Conservation (phyloP, 202 grass and related monocot species). For the Carex arenaria region DNA sequence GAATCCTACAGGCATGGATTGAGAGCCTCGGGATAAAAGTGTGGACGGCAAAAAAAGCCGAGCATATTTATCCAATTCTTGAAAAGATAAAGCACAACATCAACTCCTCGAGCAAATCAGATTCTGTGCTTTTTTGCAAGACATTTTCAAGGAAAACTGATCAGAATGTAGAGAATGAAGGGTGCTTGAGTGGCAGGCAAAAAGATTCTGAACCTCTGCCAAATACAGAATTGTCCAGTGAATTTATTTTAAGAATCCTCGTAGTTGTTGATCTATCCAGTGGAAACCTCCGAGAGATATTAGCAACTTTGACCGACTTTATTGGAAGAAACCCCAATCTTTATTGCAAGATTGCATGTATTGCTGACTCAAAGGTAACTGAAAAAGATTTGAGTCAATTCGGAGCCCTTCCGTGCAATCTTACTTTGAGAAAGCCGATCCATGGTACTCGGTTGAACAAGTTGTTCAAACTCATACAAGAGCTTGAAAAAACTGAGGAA, state of each 20-base stretch:
- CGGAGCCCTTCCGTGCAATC: conserved; percentile 20
- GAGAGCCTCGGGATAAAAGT: conserved; percentile 56
- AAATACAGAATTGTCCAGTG: conserved; percentile 14
- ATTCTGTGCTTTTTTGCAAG: conserved; percentile 10
- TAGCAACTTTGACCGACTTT: conserved; percentile 11
- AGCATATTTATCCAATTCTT: conserved; percentile 29
- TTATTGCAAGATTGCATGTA: conserved; percentile 43
- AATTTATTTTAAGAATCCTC: conserved; percentile 26
- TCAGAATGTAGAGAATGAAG: conserved; percentile 9
- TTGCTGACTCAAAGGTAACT: conserved; percentile 39
- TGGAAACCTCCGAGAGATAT: conserved; percentile 18
- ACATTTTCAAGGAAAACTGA: background rate
- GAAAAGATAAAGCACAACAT: conserved; percentile 21
- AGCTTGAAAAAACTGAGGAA: conserved; percentile 31
- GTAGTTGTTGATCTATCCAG: conserved; percentile 37
- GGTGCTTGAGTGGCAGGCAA: conserved; percentile 23
- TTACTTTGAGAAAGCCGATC: conserved; percentile 58
- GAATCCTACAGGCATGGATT: conserved; percentile 65
- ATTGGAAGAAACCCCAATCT: conserved; percentile 13
- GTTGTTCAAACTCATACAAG: conserved; percentile 40
- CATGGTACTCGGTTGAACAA: conserved; percentile 55
- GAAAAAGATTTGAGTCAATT: conserved; percentile 31
- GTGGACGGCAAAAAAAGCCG: conserved; percentile 28
- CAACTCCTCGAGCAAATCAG: conserved; percentile 17
- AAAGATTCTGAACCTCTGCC: conserved; percentile 26